Base-by-base conservation (phyloP, 2,329 filamentous ascomycete genomes). In the Neodidymelliopsis sp. region DNA sequence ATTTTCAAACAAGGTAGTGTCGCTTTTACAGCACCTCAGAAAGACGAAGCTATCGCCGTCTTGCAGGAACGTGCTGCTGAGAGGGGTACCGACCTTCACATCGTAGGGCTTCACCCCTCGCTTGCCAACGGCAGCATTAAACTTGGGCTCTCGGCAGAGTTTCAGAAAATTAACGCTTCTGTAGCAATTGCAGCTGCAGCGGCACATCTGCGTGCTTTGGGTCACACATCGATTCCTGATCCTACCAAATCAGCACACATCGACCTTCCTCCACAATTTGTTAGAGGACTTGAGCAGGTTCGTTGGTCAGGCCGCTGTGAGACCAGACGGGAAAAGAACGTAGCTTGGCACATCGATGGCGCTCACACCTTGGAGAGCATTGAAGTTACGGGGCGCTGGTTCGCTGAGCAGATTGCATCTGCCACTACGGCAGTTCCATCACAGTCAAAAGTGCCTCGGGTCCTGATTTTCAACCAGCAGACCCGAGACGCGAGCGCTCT, bases 381-480 rank as follows among this genome's bases (percentile, higher is more conserved):
- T 55, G 80, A 84, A 41, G 81, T 90, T 30, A 88, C 89, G 9
- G 90, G 85, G 3, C 79, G 78, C 57, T 97, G 92, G 92, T 93
- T 93, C 63, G 83, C 82, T 6, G 66, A 71, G 33, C 71, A 60
- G 54, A 74, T 67, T 27, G 57, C 64, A 10, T 62, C 70, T 12
- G 70, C 72, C 33, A 69, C 71, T 9, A 64, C 71, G 4, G 62
- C 71, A 6, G 49, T 49, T n/a, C 55, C 52, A 59, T 41, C 43
- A 16, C 44, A 56, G 4, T 42, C 47, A 10, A 45, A 52, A 15
- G 43, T 54, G 8, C 66, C 75, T 5, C 77, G 90, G 0, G 78
- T 88, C 48, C 76, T 97, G 34, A 81, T 97, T 36, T 97, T 97
- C 79, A 97, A 97, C 72, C 93, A 97, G 72, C 91, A 96, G 67